These are phyloP conservation scores for Guyanaporus albipodus DNA, from an alignment of 768 basidiomycete genomes.

Conservation along the genomic window DNA sequence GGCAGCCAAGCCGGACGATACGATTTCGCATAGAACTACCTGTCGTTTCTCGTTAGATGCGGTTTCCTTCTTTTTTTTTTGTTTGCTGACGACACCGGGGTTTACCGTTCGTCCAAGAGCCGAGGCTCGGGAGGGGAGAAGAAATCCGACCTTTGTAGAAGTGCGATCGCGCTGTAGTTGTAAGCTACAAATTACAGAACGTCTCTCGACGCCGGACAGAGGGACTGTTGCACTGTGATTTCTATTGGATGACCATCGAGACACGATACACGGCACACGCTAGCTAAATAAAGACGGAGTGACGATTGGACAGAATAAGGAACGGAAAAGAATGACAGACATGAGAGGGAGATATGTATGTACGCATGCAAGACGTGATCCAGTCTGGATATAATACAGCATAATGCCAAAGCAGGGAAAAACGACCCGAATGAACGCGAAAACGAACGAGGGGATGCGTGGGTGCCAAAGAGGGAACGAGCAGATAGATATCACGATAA, in stretches of 20 bases:
- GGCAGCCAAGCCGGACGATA: conserved; percentile 15
- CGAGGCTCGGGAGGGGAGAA: too few species aligned
- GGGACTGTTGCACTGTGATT: too few species aligned
- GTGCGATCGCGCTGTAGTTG: conserved; percentile 13
- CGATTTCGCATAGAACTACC: conserved; percentile 20
- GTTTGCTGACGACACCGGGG: too few species aligned
- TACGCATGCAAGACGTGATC: conserved; percentile 6
- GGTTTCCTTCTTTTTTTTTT: too few species aligned
- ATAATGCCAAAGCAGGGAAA: neutral
- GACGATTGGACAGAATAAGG: neutral
- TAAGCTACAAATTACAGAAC: conserved; percentile 14
- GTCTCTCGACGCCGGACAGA: too few species aligned
- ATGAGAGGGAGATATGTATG: neutral
- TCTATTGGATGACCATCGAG: neutral
- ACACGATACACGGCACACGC: conserved; percentile 10
- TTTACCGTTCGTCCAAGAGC: too few species aligned
- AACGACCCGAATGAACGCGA: neutral
- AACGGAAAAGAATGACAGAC: conserved; percentile 9
- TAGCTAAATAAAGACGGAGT: neutral
- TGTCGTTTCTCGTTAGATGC: conserved; percentile 7
- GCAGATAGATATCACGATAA: conserved; percentile 18
- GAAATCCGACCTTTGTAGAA: too few species aligned
- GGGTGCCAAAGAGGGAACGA: neutral
- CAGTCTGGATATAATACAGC: conserved; percentile 8
- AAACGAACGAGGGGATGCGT: conserved; percentile 5